Evolutionary conservation across 2,329 filamentous ascomycete species (phyloP).

Genomic region (Periconia digitata): DNA sequence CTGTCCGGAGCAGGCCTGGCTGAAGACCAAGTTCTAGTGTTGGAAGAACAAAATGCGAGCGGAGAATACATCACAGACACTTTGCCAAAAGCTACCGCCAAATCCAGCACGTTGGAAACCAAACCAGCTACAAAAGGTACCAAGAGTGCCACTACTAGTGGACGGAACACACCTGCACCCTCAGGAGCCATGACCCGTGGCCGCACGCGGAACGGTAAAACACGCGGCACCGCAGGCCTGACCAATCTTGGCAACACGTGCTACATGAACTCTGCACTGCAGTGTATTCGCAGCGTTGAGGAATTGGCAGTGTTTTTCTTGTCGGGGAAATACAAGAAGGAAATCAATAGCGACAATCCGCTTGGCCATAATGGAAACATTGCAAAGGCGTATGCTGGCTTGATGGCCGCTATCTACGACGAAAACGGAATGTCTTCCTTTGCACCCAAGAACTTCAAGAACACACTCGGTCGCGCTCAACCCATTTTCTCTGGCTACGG

Average conservation of each 20-base stretch:
- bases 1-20: conserved; percentile 68
- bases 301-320: conserved; percentile 93
- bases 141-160: conserved; percentile 53
- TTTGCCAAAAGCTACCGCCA: conserved; percentile 46
- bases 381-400: conserved; percentile 76
- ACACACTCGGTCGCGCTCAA: conserved; percentile 75
- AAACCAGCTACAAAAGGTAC: conserved; percentile 35
- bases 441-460: conserved; percentile 79
- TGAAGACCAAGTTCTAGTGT: conserved; percentile 74
- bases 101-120: conserved; percentile 50
- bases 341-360: conserved; percentile 84
- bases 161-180: conserved; percentile 69
- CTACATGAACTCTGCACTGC: conserved; percentile 98
- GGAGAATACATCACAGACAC: conserved; percentile 59
- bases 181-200: conserved; percentile 68
- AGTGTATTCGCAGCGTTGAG: conserved; percentile 90
- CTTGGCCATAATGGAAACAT: conserved; percentile 84
- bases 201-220: conserved; percentile 67
- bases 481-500: conserved; percentile 90
- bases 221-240: conserved; percentile 77
- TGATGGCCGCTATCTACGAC: conserved; percentile 78
- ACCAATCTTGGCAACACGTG: conserved; percentile 95
- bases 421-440: conserved; percentile 68
- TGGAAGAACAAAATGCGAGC: conserved; percentile 69
- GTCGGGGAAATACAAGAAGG: conserved; percentile 52